These are phyloP conservation scores for Pythium phragmitis DNA, from an alignment of 352 stramenopile species.

Conservation along the genomic window DNA sequence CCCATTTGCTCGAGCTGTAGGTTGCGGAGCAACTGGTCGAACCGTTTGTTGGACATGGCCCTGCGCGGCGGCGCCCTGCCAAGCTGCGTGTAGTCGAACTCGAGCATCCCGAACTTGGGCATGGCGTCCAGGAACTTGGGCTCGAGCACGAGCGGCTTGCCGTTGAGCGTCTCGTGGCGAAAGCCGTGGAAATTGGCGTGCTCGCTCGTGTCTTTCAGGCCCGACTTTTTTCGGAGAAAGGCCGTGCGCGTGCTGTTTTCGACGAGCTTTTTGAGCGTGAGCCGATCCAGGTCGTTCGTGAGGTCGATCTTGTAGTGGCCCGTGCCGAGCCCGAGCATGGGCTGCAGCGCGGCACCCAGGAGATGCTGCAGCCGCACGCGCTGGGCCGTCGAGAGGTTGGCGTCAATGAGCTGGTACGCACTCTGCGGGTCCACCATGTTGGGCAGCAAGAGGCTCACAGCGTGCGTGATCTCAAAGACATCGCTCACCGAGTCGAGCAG, in stretches of 20 bases:
- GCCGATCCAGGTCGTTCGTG: constrained; percentile 57
- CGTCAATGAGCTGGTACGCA: constrained; percentile 60
- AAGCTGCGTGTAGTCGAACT: constrained; percentile 78
- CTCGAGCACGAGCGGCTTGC: constrained; percentile 55
- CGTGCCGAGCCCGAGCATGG: constrained; percentile 57
- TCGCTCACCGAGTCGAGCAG: constrained; percentile 67
- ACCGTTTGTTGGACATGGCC: constrained; percentile 58
- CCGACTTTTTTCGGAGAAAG: constrained; percentile 65
- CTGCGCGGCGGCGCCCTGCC: constrained; percentile 31
- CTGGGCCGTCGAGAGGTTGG: constrained; percentile 50
- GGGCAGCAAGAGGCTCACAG: constrained; percentile 59
- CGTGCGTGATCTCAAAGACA: constrained; percentile 60
- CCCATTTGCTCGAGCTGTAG: constrained; percentile 57
- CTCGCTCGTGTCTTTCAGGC: constrained; percentile 70
- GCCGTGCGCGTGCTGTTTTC: constrained; percentile 78
- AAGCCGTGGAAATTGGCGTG: constrained; percentile 76
- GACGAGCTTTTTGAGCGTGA: constrained; percentile 70
- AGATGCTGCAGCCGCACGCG: constrained; percentile 65
- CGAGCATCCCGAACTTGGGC: constrained; percentile 67
- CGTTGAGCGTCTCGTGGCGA: constrained; percentile 72
- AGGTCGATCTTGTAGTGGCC: constrained; percentile 75
- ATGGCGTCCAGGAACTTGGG: constrained; percentile 60
- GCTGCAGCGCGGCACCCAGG: constrained; percentile 55
- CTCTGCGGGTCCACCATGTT: constrained; percentile 75
- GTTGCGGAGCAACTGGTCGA: constrained; percentile 62